Evolutionary conservation across 306 rosid species (phyloP).

Genomic region (Pyrus pyrifolia): DNA sequence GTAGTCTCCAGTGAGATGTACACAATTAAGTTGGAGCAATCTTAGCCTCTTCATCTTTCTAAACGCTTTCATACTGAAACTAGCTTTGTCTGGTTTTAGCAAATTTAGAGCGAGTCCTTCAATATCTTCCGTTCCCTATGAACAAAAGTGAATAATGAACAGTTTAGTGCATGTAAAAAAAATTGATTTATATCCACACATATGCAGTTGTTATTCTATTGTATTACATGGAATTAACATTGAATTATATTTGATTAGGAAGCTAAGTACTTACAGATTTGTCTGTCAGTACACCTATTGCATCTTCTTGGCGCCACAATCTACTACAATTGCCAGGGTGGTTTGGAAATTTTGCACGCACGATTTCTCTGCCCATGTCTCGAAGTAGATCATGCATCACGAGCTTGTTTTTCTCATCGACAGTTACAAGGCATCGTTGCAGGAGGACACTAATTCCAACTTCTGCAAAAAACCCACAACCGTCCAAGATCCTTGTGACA

Average conservation of each 20-base stretch:
- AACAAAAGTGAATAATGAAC: background rate
- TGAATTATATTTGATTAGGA: no score
- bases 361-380: conserved; percentile 44
- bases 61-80: conserved; percentile 21
- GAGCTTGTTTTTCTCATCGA: background rate
- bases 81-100: background rate
- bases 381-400: conserved; percentile 11
- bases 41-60: conserved; percentile 29
- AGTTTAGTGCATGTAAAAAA: background rate
- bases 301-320: background rate
- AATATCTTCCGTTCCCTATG: conserved; percentile 8
- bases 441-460: conserved; percentile 24
- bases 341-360: conserved; percentile 3
- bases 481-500: conserved; percentile 24
- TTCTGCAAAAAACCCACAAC: conserved; percentile 23
- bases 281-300: background rate
- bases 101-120: conserved; percentile 19
- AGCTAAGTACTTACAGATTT: background rate
- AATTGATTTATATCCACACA: background rate
- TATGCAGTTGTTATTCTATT: background rate
- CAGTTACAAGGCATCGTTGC: conserved; percentile 23
- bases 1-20: conserved; percentile 18
- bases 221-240: no score
- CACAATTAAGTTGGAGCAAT: conserved; percentile 30
- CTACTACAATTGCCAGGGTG: conserved; percentile 1